Evolutionary conservation across 768 basidiomycete genomes (phyloP).

Genomic region (Suillus fuscotomentosus): DNA sequence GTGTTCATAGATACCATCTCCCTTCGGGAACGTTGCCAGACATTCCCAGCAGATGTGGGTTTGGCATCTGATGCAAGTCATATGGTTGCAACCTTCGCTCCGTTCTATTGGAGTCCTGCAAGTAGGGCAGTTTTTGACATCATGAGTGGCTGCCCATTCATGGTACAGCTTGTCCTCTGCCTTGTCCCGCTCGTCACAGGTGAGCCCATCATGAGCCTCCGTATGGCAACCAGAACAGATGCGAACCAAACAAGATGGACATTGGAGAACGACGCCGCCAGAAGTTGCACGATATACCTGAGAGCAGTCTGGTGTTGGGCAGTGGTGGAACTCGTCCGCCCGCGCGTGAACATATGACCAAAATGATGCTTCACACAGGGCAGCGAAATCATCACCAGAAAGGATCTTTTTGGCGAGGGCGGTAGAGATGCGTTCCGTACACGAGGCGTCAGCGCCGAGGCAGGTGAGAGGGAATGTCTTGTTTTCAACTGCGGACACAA

Average conservation of each 20-base stretch:
- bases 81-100: constrained; percentile 77
- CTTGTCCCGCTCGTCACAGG: constrained; percentile 57
- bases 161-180: constrained; percentile 57
- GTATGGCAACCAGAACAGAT: constrained; percentile 65
- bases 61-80: constrained; percentile 72
- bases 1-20: constrained; percentile 74
- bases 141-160: constrained; percentile 59
- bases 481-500: constrained; percentile 54
- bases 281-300: constrained; percentile 66
- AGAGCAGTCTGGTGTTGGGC: constrained; percentile 77
- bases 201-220: constrained; percentile 62
- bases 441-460: constrained; percentile 62
- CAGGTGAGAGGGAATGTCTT: constrained; percentile 71
- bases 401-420: constrained; percentile 49
- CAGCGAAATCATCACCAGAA: constrained; percentile 49
- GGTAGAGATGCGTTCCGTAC: constrained; percentile 56
- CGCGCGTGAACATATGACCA: constrained; percentile 57
- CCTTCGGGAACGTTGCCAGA: constrained; percentile 62
- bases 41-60: constrained; percentile 85
- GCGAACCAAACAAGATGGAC: constrained; percentile 67
- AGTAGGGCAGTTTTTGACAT: constrained; percentile 73
- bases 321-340: constrained; percentile 65
- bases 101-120: constrained; percentile 74
- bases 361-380: constrained; percentile 58
- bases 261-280: constrained; percentile 54